Evolutionary conservation across 2,329 filamentous ascomycete species (phyloP).

Genomic region (Epichloe aotearoae): DNA sequence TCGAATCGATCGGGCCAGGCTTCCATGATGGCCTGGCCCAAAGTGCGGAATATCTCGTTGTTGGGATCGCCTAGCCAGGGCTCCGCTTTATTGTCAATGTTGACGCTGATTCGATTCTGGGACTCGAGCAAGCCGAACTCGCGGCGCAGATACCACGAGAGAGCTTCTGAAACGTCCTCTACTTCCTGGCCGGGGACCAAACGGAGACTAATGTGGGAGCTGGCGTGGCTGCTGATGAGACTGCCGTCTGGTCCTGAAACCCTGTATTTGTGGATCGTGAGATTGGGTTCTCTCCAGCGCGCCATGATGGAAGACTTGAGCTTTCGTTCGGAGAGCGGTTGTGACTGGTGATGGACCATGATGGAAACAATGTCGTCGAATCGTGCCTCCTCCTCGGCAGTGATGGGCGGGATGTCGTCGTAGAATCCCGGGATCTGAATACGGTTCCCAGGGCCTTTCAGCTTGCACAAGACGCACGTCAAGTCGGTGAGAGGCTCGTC

Average conservation of each 20-base stretch:
- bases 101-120: constrained; percentile 66
- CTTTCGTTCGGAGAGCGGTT: constrained; percentile 43
- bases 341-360: constrained; percentile 57
- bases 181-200: constrained; percentile 90
- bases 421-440: constrained; percentile 84
- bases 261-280: constrained; percentile 88
- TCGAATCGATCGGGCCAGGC: constrained; percentile 58
- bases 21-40: constrained; percentile 72
- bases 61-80: constrained; percentile 89
- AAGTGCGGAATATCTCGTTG: constrained; percentile 80
- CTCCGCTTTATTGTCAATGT: constrained; percentile 86
- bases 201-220: constrained; percentile 76
- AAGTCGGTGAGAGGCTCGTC: constrained; percentile 90
- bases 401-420: constrained; percentile 65
- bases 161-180: constrained; percentile 53
- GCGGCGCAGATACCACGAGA: constrained; percentile 53
- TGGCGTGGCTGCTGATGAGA: constrained; percentile 80
- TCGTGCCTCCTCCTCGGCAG: constrained; percentile 59
- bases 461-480: constrained; percentile 64
- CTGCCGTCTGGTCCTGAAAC: constrained; percentile 86
- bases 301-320: constrained; percentile 81
- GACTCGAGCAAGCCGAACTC: constrained; percentile 66
- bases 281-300: constrained; percentile 85
- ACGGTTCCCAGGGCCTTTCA: constrained; percentile 69
- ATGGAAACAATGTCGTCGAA: constrained; percentile 77